These are phyloP conservation scores for Penicillium canescens DNA, from an alignment of 495 filamentous ascomycete genomes.

Conservation along the genomic window DNA sequence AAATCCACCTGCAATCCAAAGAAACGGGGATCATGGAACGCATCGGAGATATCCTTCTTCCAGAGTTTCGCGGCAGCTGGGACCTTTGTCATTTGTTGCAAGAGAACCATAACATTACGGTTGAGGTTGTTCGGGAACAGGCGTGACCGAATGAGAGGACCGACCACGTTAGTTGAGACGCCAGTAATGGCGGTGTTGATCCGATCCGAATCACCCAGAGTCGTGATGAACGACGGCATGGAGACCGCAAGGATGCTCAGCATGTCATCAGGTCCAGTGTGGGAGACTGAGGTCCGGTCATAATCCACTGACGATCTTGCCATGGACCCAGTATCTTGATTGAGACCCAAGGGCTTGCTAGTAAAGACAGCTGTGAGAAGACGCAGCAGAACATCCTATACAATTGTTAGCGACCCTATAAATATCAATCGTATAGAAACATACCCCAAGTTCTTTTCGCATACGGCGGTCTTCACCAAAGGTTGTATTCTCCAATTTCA, in stretches of 20 bases:
- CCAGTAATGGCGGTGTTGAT: slow-evolving; percentile 72
- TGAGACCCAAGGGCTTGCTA: slow-evolving; percentile 69
- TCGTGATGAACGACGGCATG: slow-evolving; percentile 79
- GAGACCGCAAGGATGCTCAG: slow-evolving; percentile 76
- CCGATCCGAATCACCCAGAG: slow-evolving; percentile 83
- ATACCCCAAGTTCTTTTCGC: slow-evolving; percentile 86
- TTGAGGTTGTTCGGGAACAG: slow-evolving; percentile 86
- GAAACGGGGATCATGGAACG: slow-evolving; percentile 86
- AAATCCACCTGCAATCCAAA: slow-evolving; percentile 67
- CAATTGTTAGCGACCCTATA: slow-evolving; percentile 25
- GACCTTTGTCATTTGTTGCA: slow-evolving; percentile 75
- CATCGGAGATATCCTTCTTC: slow-evolving; percentile 90
- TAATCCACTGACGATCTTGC: slow-evolving; percentile 46
- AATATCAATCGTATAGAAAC: slow-evolving; percentile 27
- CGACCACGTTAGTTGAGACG: slow-evolving; percentile 82
- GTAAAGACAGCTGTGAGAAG: slow-evolving; percentile 91
- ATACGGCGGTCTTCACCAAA: slow-evolving; percentile 95
- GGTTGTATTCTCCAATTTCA: slow-evolving; percentile 96
- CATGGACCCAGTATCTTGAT: slow-evolving; percentile 43
- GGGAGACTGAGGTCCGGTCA: slow-evolving; percentile 38
- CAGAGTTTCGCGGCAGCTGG: slow-evolving; percentile 82
- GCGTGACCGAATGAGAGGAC: slow-evolving; percentile 80
- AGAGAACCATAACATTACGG: slow-evolving; percentile 64
- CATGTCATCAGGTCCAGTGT: slow-evolving; percentile 67
- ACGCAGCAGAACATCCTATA: slow-evolving; percentile 82